Conservation (phyloP, 78 protist species). For the Dictyostelium citrinum region DNA sequence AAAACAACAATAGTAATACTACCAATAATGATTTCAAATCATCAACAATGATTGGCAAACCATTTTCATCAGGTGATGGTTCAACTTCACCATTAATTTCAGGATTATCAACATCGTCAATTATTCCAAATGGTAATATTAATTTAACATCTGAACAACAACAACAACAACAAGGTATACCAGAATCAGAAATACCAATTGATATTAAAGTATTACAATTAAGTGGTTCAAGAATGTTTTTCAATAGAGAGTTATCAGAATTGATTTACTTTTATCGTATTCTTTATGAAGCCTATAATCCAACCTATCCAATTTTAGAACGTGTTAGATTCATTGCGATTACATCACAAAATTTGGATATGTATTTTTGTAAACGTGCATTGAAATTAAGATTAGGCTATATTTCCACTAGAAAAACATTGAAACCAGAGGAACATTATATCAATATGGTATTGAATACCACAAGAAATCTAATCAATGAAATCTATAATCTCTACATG, state of each 20-base stretch:
- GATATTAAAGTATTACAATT: constrained; percentile 65
- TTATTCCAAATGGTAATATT: neutral
- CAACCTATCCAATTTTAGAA: constrained; percentile 40
- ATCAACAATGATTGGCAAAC: neutral
- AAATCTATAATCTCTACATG: constrained; percentile 32
- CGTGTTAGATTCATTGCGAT: constrained; percentile 56
- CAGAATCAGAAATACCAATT: constrained; percentile 26
- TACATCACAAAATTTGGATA: constrained; percentile 60
- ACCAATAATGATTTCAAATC: neutral
- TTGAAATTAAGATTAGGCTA: constrained; percentile 53
- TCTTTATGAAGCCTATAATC: constrained; percentile 43
- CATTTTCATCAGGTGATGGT: neutral
- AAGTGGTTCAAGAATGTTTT: constrained; percentile 52
- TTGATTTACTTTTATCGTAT: constrained; percentile 58
- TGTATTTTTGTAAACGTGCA: constrained; percentile 69
- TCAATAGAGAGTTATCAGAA: constrained; percentile 71
- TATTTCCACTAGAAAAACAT: constrained; percentile 57
- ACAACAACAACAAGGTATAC: neutral
- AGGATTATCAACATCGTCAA: neutral
- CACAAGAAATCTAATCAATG: constrained; percentile 61
- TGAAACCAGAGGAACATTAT: constrained; percentile 69
- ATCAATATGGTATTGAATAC: constrained; percentile 65
- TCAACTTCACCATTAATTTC: neutral
- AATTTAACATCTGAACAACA: neutral
- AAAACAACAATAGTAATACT: neutral